A percentile compares a stretch with the other conserved stretches of the same genome.
Conservation (phyloP, 768 basidiomycete genomes). For the Leccinum longicurvipes region DNA sequence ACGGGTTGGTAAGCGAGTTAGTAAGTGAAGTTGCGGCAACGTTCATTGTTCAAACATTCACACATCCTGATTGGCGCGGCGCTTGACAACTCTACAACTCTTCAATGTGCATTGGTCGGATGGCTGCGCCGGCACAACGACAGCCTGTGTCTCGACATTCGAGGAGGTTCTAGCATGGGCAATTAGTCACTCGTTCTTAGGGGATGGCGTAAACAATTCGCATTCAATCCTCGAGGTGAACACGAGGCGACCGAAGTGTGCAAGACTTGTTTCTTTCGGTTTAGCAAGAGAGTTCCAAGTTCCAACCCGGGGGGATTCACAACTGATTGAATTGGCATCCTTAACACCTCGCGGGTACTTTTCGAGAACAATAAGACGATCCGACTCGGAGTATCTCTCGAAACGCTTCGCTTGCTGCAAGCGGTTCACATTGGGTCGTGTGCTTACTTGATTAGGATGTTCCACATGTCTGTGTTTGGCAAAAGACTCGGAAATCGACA, state of each 20-base stretch:
- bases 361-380: too few species aligned
- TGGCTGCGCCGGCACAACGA: neutral
- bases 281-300: neutral
- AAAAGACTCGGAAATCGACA: slow-evolving; percentile 21
- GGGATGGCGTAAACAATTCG: slow-evolving; percentile 7
- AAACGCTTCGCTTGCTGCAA: neutral
- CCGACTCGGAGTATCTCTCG: too few species aligned
- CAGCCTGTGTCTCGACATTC: neutral
- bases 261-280: slow-evolving; percentile 5
- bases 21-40: too few species aligned
- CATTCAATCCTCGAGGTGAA: slow-evolving; percentile 20
- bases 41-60: neutral
- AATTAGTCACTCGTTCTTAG: slow-evolving; percentile 1
- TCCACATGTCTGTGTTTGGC: slow-evolving; percentile 24
- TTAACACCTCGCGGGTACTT: too few species aligned
- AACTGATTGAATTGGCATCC: neutral
- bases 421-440: too few species aligned
- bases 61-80: neutral
- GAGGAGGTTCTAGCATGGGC: neutral
- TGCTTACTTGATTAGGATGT: too few species aligned
- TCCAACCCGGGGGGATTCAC: neutral
- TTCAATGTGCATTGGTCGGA: neutral
- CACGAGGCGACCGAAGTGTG: slow-evolving; percentile 17
- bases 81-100: neutral
- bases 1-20: neutral